These are phyloP conservation scores for Calonectria pseudoturangicola DNA, from an alignment of 2,329 filamentous ascomycete genomes.

Conservation along the genomic window DNA sequence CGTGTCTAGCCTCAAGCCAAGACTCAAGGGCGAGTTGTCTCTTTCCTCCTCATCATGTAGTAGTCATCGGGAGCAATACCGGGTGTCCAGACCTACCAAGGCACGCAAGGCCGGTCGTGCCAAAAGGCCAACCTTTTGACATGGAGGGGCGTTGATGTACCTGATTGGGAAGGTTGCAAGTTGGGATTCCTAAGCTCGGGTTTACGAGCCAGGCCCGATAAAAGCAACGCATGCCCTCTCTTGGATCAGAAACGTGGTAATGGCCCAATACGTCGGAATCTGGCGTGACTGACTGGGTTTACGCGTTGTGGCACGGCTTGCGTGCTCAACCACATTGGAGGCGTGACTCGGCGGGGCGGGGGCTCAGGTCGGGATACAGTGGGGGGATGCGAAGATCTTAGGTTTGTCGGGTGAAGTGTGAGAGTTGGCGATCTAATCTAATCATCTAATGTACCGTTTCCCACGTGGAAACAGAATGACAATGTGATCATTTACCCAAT, in stretches of 20 bases:
- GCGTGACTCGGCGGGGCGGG: constrained; percentile 11
- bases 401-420: background rate
- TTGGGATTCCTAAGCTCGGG: constrained; percentile 12
- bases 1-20: constrained; percentile 29
- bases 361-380: background rate
- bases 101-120: too few species aligned
- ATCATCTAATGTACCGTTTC: background rate
- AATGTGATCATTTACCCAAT: background rate
- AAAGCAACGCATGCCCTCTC: background rate
- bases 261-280: background rate
- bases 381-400: background rate
- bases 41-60: constrained; percentile 30
- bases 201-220: constrained; percentile 30
- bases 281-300: constrained; percentile 16
- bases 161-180: constrained; percentile 22
- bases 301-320: constrained; percentile 27
- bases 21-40: constrained; percentile 28
- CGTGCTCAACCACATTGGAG: constrained; percentile 20
- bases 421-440: background rate
- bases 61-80: constrained; percentile 2
- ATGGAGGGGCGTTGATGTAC: background rate
- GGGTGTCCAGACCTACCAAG: background rate
- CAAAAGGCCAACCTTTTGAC: too few species aligned
- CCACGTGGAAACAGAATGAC: background rate
- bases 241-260: background rate